These are phyloP conservation scores for Trametes elegans DNA, from an alignment of 768 basidiomycete species.

Conservation along the genomic window DNA sequence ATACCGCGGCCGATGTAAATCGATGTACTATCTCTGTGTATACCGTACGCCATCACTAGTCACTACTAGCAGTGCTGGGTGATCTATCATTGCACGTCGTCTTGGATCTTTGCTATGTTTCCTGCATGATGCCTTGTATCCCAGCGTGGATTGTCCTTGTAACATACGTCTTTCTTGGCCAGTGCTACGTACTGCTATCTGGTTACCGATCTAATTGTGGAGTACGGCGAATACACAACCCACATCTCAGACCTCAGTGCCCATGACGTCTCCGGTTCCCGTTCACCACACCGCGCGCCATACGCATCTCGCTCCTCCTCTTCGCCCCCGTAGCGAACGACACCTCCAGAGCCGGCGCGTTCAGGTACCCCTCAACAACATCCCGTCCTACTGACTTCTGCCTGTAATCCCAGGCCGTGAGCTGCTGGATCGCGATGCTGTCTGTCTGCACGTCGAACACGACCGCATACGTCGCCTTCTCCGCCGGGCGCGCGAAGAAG, in stretches of 20 bases:
- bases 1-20: too few species aligned
- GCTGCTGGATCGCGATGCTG: conserved; percentile 24
- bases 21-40: too few species aligned
- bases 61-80: too few species aligned
- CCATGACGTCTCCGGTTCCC: conserved; percentile 14
- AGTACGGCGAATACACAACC: neutral
- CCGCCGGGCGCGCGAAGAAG: conserved; percentile 26
- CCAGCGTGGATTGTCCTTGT: too few species aligned
- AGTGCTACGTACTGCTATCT: too few species aligned
- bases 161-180: too few species aligned
- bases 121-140: too few species aligned
- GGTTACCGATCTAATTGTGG: too few species aligned
- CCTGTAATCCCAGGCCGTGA: conserved; percentile 27
- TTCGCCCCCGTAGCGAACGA: conserved; percentile 17
- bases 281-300: conserved; percentile 9
- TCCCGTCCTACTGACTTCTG: conserved; percentile 24
- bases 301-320: neutral
- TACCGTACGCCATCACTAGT: too few species aligned
- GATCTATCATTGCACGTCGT: too few species aligned
- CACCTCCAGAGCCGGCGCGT: conserved; percentile 22
- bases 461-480: conserved; percentile 21
- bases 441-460: conserved; percentile 30
- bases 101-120: too few species aligned
- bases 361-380: conserved; percentile 26
- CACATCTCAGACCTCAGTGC: too few species aligned